Base-by-base conservation (phyloP, 2,329 filamentous ascomycete genomes). In the Penicillium thymicola region DNA sequence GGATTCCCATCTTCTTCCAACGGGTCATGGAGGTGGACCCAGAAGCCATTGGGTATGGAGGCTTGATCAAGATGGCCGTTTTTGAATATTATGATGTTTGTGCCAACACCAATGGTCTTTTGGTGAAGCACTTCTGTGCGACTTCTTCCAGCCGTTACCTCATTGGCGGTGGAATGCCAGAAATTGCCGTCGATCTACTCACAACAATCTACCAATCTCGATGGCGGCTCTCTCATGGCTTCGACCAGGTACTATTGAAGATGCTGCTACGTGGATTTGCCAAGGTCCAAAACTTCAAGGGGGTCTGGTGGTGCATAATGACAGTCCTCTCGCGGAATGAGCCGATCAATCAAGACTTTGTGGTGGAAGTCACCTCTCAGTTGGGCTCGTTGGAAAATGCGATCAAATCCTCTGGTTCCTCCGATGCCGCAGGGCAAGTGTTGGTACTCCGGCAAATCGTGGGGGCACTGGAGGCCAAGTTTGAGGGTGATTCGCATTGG, bases 291-390 rank as follows among this genome's bases (percentile, higher is more conserved):
- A 68, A 74, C 32, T 51, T 72, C 8, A 64, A 67, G n/a, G 75
- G 75, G 2, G 59, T 76, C 3, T 72, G 74, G 47, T 77, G 75
- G 75, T 75, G 73, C 47, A 67, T 76, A 40, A 50, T 75, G 50
- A 72, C 72, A 2, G 71, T 66, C n/a, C 62, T 76, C 25, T 64
- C 70, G 28, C 70, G 74, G 28, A 58, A 61, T 3, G 72, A 69
- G 32, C 67, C 70, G 13, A 53, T 71, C 25, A 67, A 56, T 38
- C 66, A 54, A 25, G 65, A 72, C 46, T 69, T 77, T 28, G 58
- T 74, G 2, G 69, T 68, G 18, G 75, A 76, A 53, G 64, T 67
- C 9, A 62, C 21, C 21, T 56, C 32, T 42, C 43, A 49, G 25
- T 21, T 46, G 36, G 43, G 11, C 2, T 44, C 30, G 1, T 37